Evolutionary conservation across 768 basidiomycete species (phyloP), one percentile per base, ranked within the genome.

Genomic region (Pisolithus microcarpus): DNA sequence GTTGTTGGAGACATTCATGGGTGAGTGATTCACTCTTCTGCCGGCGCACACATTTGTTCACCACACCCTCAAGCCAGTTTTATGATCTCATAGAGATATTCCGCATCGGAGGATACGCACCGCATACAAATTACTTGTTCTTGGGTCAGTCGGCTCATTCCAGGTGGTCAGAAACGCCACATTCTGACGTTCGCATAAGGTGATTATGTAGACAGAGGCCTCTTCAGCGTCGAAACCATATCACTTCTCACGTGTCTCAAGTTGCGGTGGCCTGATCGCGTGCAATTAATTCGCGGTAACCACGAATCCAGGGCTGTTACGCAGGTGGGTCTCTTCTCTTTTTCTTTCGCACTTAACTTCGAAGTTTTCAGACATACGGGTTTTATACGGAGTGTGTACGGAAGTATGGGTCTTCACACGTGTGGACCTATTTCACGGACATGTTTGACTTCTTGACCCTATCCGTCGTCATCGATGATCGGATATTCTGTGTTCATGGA

Each of bases 391-490:
- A 99, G 76, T 98, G 96, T 63, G 84, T 95, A 19, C 80, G 94
- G 38, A 99, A 99, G 71, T 99, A 99, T 61, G 94, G 93, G 49
- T 86, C 90, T 2, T 84, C 93, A 30, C 86, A 88, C 60, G 95
- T 97, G 31, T 99, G 96, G 96, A 93, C 91, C 24, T 97, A 98
- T 69, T 98, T 99, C 63, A 99, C 96, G 53, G 96, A 99, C 72
- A 96, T 99, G 95, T 99, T 99, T 69, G 96, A 99, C 74, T 99
- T 93, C 73, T 71, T 99, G 58, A 98, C 96, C 10, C 75, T 99
- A 51, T 93, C 91, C 31, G 94, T 95, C 51, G 96, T 99, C 55
- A 97, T 99, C 60, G 96, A 99, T 71, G 93, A 99, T 73, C 85
- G 85, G 62, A 97, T 99, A 77, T 97, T 99, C 68, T 99, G 96